Percentiles rank a stretch among this genome's conserved stretches.
These are phyloP conservation scores for Vaccinium myrtillus DNA, from an alignment of 148 eudicot species.

Conservation along the genomic window DNA sequence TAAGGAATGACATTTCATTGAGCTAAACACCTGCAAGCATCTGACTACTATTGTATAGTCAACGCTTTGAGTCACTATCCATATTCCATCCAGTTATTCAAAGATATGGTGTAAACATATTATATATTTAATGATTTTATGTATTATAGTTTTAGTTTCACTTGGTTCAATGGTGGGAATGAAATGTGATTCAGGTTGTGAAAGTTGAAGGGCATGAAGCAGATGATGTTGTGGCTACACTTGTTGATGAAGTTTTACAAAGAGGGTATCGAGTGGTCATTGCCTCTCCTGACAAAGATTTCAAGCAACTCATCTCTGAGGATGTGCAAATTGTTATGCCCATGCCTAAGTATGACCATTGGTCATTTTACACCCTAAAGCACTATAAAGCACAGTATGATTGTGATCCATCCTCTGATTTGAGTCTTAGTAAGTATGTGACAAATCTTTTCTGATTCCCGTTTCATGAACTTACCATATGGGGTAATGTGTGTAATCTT, in stretches of 20 bases:
- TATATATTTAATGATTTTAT: background rate
- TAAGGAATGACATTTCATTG: background rate
- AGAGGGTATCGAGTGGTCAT: constrained; percentile 65
- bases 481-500: background rate
- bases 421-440: constrained; percentile 73
- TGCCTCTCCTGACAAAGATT: constrained; percentile 98
- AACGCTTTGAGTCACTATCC: background rate
- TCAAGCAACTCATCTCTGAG: constrained; percentile 90
- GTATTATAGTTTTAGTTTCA: background rate
- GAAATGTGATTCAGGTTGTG: constrained; percentile 50
- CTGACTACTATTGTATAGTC: background rate
- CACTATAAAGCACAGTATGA: constrained; percentile 83
- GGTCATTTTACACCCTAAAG: constrained; percentile 95
- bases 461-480: background rate
- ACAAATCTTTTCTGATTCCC: background rate
- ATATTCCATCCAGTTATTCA: background rate
- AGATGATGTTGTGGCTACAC: constrained; percentile 92
- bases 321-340: constrained; percentile 95
- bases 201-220: constrained; percentile 82
- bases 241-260: constrained; percentile 55
- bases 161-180: constrained; percentile 12
- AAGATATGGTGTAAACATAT: background rate
- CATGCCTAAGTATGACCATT: constrained; percentile 62
- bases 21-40: background rate
- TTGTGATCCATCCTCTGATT: constrained; percentile 83